Conservation (phyloP, 768 basidiomycete species). For the Termitomyces titanicus region DNA sequence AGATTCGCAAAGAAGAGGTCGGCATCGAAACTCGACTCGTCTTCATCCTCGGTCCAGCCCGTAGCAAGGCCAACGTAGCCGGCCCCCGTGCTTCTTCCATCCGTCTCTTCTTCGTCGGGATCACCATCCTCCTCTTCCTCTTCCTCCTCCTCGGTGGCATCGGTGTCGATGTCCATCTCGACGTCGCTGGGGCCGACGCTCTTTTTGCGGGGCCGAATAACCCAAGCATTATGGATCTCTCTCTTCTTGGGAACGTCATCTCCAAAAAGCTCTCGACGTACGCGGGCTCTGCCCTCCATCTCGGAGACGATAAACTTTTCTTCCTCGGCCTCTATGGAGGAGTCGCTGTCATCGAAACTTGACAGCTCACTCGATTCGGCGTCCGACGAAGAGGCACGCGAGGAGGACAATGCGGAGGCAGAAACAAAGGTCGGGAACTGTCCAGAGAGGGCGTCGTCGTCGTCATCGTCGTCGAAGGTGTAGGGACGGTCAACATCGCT, state of each 20-base stretch:
- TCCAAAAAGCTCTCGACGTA: slow-evolving; percentile 58
- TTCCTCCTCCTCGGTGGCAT: slow-evolving; percentile 55
- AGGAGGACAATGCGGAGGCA: slow-evolving; percentile 55
- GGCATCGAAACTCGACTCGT: slow-evolving; percentile 77
- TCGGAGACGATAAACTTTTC: slow-evolving; percentile 55
- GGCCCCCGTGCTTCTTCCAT: slow-evolving; percentile 31
- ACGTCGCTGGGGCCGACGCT: slow-evolving; percentile 64
- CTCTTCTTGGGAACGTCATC: slow-evolving; percentile 41
- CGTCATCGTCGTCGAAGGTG: slow-evolving; percentile 27
- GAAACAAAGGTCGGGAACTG: slow-evolving; percentile 68
- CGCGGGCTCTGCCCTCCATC: slow-evolving; percentile 45
- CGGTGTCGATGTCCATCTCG: slow-evolving; percentile 62
- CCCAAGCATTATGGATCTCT: slow-evolving; percentile 53
- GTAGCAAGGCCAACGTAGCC: slow-evolving; percentile 64
- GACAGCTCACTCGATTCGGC: slow-evolving; percentile 38
- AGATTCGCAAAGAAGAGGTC: slow-evolving; percentile 83
- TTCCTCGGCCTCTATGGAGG: slow-evolving; percentile 58
- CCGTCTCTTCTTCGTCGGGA: slow-evolving; percentile 42
- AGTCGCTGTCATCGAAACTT: slow-evolving; percentile 48
- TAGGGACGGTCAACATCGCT: slow-evolving; percentile 33
- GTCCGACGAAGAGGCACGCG: slow-evolving; percentile 41
- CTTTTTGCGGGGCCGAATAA: slow-evolving; percentile 64
- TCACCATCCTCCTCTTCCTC: slow-evolving; percentile 38
- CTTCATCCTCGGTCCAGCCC: slow-evolving; percentile 72
- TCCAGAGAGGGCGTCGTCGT: slow-evolving; percentile 31